Percentiles rank a stretch among this genome's conserved stretches.
phyloP scores from a whole-genome alignment of 139 green algal species.

The Marvania coccoides region DNA sequence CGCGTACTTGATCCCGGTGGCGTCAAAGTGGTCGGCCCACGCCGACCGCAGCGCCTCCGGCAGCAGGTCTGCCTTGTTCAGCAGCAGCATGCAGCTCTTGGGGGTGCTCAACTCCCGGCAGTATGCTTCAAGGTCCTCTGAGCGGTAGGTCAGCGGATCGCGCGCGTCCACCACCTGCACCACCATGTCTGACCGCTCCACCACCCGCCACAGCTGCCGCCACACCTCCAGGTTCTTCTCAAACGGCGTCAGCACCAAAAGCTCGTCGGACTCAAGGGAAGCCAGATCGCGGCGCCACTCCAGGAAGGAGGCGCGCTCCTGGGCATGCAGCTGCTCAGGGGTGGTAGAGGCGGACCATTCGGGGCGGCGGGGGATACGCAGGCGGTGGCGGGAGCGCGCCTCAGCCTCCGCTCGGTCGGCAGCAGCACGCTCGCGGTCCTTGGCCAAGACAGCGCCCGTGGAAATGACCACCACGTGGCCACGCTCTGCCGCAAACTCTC shows the following conservation, averaged over 20 bases:
- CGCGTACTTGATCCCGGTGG: conserved; percentile 47
- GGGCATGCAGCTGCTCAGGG: conserved; percentile 70
- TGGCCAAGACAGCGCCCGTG: conserved; percentile 22
- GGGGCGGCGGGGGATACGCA: conserved; percentile 70
- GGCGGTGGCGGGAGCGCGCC: conserved; percentile 22
- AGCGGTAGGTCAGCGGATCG: conserved; percentile 91
- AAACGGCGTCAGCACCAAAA: conserved; percentile 91
- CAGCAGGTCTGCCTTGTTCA: conserved; percentile 98
- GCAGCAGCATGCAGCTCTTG: conserved; percentile 78
- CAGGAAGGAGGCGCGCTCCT: conserved; percentile 74
- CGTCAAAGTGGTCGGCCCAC: conserved; percentile 88
- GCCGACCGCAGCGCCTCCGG: conserved; percentile 38
- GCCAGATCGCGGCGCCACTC: conserved; percentile 79
- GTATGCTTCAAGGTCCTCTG: conserved; percentile 72
- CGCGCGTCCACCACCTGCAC: conserved; percentile 92
- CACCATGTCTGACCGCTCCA: conserved; percentile 91
- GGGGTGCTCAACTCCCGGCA: conserved; percentile 49
- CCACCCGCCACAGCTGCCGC: conserved; percentile 96
- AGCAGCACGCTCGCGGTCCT: conserved; percentile 32
- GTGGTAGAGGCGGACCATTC: conserved; percentile 66
- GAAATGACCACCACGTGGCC: conserved; percentile 59
- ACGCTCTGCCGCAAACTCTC: conserved; percentile 84
- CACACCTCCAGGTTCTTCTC: conserved; percentile 99
- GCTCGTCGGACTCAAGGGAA: conserved; percentile 79
- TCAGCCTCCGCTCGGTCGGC: conserved; percentile 43